Percentiles rank a stretch among this genome's conserved stretches.
Evolutionary conservation across 2,329 filamentous ascomycete genomes (phyloP).

Genomic region (Pyrenophora graminea): DNA sequence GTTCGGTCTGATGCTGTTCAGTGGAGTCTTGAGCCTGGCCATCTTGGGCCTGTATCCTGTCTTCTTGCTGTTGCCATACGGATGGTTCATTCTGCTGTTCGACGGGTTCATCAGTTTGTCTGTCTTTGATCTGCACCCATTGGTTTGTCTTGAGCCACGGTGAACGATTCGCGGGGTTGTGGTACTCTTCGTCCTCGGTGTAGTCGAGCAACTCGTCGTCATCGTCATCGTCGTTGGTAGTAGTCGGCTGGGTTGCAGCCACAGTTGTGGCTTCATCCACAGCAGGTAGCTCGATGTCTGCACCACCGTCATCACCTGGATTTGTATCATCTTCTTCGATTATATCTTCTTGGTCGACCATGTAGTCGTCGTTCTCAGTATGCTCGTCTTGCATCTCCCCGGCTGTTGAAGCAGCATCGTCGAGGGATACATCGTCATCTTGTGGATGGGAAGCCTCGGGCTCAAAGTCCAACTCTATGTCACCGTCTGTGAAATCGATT

Average conservation of each 20-base stretch:
- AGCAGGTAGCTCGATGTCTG: conserved; percentile 10
- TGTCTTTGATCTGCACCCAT: no score
- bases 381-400: conserved; percentile 22
- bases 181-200: conserved; percentile 34
- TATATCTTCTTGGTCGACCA: conserved; percentile 43
- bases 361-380: conserved; percentile 42
- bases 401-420: conserved; percentile 52
- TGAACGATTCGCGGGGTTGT: conserved; percentile 4
- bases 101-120: no score
- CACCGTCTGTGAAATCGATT: conserved; percentile 56
- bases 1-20: no score
- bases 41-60: background rate
- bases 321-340: conserved; percentile 34
- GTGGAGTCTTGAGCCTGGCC: no score
- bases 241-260: background rate
- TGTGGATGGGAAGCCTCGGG: conserved; percentile 20
- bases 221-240: background rate
- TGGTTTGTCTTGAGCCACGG: background rate
- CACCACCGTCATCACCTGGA: conserved; percentile 14
- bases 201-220: conserved; percentile 43
- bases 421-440: conserved; percentile 60
- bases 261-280: background rate
- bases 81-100: no score
- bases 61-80: background rate
- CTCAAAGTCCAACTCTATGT: conserved; percentile 63